Evolutionary conservation across 352 stramenopile species (phyloP).

Genomic region (Elongisporangium undulatum): DNA sequence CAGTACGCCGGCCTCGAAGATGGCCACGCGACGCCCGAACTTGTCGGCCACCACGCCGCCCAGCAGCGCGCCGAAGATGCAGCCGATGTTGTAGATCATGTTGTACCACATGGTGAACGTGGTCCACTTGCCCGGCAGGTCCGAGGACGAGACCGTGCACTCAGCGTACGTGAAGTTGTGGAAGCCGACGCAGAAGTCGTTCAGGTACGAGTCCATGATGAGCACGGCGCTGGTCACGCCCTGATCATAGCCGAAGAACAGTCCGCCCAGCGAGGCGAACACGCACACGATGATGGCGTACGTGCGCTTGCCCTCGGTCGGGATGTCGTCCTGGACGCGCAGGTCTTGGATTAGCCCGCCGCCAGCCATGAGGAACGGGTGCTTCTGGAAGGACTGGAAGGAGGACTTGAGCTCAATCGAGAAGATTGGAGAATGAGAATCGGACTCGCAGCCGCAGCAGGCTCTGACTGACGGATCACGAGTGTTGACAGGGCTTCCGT

Average conservation of each 20-base stretch:
- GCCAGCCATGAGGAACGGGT: no score
- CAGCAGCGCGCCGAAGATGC: constrained; percentile 24
- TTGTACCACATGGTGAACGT: constrained; percentile 30
- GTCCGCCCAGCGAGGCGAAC: constrained; percentile 22
- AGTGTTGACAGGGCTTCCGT: no score
- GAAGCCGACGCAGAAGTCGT: constrained; percentile 34
- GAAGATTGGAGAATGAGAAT: no score
- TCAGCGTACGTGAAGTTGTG: constrained; percentile 25
- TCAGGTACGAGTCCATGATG: constrained; percentile 29
- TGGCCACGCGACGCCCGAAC: constrained; percentile 20
- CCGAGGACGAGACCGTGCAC: constrained; percentile 14
- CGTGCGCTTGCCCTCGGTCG: constrained; percentile 16
- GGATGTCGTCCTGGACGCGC: constrained; percentile 8
- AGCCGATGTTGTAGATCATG: constrained; percentile 36
- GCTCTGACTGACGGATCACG: no score
- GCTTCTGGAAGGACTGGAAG: no score
- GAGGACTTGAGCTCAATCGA: no score
- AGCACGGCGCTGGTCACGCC: constrained; percentile 21
- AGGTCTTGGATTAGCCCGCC: neutral
- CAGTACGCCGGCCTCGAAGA: constrained; percentile 23
- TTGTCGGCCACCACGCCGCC: constrained; percentile 22
- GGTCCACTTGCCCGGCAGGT: constrained; percentile 22
- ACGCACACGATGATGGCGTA: constrained; percentile 27
- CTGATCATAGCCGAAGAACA: constrained; percentile 32
- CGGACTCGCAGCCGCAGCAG: no score